Percentiles rank a stretch among this genome's conserved stretches.
phyloP scores from a whole-genome alignment of 257 asterid species.

The Solanum arcanum region DNA sequence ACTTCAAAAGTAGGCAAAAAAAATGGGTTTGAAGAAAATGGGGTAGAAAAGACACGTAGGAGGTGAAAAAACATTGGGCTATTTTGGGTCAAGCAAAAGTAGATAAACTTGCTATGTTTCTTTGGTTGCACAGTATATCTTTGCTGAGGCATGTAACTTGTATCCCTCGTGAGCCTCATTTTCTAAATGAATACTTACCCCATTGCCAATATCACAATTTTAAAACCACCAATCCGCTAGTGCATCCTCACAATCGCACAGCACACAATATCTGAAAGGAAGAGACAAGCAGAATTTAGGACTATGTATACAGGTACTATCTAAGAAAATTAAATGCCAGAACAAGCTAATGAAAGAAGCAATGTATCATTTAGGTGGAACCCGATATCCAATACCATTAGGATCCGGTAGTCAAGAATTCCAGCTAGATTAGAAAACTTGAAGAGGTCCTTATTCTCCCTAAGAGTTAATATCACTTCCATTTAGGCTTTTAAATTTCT shows the following conservation, averaged over 20 bases:
- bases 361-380: not conserved
- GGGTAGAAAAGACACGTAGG: not conserved
- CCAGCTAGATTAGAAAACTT: not conserved
- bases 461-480: not conserved
- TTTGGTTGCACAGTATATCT: too few species aligned
- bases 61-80: not conserved
- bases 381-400: not conserved
- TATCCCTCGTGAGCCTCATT: too few species aligned
- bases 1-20: not conserved
- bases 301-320: not conserved
- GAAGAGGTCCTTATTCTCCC: not conserved
- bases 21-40: not conserved
- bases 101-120: not conserved
- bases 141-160: too few species aligned
- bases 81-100: not conserved
- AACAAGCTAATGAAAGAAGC: not conserved
- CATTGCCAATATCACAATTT: not conserved
- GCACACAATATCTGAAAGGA: not conserved
- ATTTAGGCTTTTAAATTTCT: not conserved
- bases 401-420: not conserved
- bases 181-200: not conserved
- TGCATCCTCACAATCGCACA: not conserved
- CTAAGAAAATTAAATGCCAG: not conserved
- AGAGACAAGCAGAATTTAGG: not conserved
- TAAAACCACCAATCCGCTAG: not conserved